Percentiles rank a stretch among this genome's conserved stretches.
Conservation (phyloP, 768 basidiomycete genomes). For the Paxillus involutus region DNA sequence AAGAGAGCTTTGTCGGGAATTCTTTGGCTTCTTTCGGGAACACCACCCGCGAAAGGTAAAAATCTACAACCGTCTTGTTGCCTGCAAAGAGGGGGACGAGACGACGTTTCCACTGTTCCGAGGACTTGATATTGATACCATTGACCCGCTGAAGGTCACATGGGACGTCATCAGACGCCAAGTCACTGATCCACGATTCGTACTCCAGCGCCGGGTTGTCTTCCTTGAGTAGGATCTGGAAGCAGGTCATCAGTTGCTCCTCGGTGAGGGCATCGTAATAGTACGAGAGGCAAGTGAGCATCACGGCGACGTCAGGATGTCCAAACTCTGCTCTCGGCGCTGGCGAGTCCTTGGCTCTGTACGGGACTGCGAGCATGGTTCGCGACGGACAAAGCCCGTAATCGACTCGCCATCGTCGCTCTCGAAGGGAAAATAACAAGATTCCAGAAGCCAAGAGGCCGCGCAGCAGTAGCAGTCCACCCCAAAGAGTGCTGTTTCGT, state of each 20-base stretch:
- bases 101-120: constrained; percentile 22
- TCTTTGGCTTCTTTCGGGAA: constrained; percentile 52
- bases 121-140: constrained; percentile 44
- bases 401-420: constrained; percentile 50
- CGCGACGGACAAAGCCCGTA: constrained; percentile 46
- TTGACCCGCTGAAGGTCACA: constrained; percentile 27
- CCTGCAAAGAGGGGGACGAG: constrained; percentile 36
- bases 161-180: constrained; percentile 24
- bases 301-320: constrained; percentile 49
- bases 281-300: constrained; percentile 47
- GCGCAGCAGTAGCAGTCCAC: constrained; percentile 41
- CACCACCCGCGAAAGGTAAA: constrained; percentile 45
- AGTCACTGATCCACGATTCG: constrained; percentile 34
- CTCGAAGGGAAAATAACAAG: constrained; percentile 35
- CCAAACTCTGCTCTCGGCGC: constrained; percentile 48
- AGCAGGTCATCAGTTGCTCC: constrained; percentile 36
- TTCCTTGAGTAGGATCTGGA: constrained; percentile 37
- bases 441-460: constrained; percentile 45
- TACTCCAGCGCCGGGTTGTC: constrained; percentile 45
- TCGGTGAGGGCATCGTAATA: constrained; percentile 47
- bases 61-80: constrained; percentile 43
- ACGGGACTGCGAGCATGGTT: constrained; percentile 51
- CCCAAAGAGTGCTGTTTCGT: constrained; percentile 29
- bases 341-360: constrained; percentile 53
- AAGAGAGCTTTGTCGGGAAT: constrained; percentile 46